Evolutionary conservation across 768 basidiomycete species (phyloP), one percentile per base, ranked within the genome.

Genomic region (Gloeopeniophorella convolvens): DNA sequence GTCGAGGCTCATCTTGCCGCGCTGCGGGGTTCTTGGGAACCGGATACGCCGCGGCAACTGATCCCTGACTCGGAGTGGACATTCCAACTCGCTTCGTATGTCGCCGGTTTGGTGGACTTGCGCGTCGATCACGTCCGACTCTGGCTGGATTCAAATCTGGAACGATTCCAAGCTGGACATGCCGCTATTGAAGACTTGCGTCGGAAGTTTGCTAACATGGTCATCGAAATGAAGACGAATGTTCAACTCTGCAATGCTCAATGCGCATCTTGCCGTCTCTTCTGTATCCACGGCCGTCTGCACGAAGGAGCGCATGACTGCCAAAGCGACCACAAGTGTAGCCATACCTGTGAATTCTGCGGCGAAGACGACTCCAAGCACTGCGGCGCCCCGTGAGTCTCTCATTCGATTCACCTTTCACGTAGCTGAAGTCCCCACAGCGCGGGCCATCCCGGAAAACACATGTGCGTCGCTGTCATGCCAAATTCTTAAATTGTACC

Each of bases 391-490:
- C 66, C 66, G 79, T 80, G 58, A 39, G 77, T 67, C 5, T 12
- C n/a, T 6, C 2, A 5, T 42, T 21, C 10, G n/a, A 21, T 11
- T 23, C 11, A 16, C n/a, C 11, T 36, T 27, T 23, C 21, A 10
- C 5, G 20, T 7, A 5, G 27, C 49, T 35, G 4, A 15, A 11
- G 20, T 1, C 4, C n/a, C 1, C 4, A 18, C 51, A 81, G 79
- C 16, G 79, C 78, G 23, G 80, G 80, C 0, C 80, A 82, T 47
- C 60, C 70, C 23, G 78, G 76, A 11, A 66, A 65, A 7, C 80
- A 82, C 51, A 69, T 78, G 80, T 80, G 59, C 41, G 73, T 4
- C n/a, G 8, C 16, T n/a, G 4, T 3, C 8, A 0, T n/a, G 5
- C 10, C 21, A 9, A 5, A 4, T 11, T 18, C 10, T 18, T 40